Evolutionary conservation across 768 basidiomycete genomes (phyloP).

Genomic region (Pisolithus albus): DNA sequence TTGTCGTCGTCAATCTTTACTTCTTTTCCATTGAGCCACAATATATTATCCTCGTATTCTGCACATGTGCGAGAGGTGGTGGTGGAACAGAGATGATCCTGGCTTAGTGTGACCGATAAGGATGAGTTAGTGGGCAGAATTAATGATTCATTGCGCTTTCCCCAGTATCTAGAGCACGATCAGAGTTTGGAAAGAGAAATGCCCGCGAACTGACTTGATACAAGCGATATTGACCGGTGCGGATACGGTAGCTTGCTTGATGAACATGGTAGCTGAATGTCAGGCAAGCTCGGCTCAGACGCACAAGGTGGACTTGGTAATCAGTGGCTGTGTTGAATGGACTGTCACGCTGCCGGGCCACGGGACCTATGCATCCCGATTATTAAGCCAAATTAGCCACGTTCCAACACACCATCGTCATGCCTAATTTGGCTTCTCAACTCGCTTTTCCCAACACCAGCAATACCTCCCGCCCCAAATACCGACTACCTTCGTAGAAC

Average conservation of each 20-base stretch:
- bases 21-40: slow-evolving; percentile 94
- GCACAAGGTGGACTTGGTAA: not conserved
- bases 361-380: too few species aligned
- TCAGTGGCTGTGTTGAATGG: slow-evolving; percentile 1
- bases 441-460: too few species aligned
- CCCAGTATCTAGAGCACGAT: slow-evolving; percentile 79
- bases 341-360: not conserved
- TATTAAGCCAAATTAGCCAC: too few species aligned
- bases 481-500: too few species aligned
- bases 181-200: slow-evolving; percentile 1
- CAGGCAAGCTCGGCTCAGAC: slow-evolving; percentile 1
- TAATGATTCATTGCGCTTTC: slow-evolving; percentile 91
- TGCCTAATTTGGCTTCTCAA: too few species aligned
- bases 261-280: slow-evolving; percentile 37
- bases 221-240: slow-evolving; percentile 98
- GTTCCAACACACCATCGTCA: too few species aligned
- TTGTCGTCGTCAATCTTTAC: slow-evolving; percentile 82
- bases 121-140: slow-evolving; percentile 98
- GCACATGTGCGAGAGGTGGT: slow-evolving; percentile 86
- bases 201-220: slow-evolving; percentile 64
- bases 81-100: slow-evolving; percentile 90
- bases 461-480: too few species aligned
- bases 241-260: slow-evolving; percentile 81
- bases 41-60: slow-evolving; percentile 62
- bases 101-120: slow-evolving; percentile 94